A percentile compares a stretch with the other conserved stretches of the same genome.
Evolutionary conservation across 257 asterid genomes (phyloP).

Genomic region (Scutellaria galericulata): DNA sequence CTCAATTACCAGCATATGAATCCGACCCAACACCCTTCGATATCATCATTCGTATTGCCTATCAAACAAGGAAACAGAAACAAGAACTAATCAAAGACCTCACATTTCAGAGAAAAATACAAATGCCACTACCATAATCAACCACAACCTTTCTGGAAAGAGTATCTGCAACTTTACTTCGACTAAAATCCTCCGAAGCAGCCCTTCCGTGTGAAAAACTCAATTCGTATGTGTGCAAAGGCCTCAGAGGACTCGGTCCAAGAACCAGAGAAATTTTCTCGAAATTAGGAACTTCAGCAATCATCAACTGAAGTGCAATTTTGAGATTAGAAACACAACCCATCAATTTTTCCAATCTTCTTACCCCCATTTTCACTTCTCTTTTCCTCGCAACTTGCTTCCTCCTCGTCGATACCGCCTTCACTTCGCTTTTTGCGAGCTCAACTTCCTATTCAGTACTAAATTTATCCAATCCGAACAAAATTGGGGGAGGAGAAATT

Average conservation of each 20-base stretch:
- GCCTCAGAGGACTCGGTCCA: slow-evolving; percentile 92
- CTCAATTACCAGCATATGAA: slow-evolving; percentile 65
- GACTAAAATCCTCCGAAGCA: slow-evolving; percentile 51
- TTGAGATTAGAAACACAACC: slow-evolving; percentile 56
- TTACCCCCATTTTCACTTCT: slow-evolving; percentile 82
- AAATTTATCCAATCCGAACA: not conserved
- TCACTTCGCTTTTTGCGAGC: slow-evolving; percentile 57
- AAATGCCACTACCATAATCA: slow-evolving; percentile 25
- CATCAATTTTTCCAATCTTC: slow-evolving; percentile 80
- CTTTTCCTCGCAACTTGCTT: slow-evolving; percentile 73
- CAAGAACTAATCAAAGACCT: not conserved
- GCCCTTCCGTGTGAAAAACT: slow-evolving; percentile 51
- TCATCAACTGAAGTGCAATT: slow-evolving; percentile 67
- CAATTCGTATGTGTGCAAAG: slow-evolving; percentile 77
- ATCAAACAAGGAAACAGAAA: slow-evolving; percentile 18
- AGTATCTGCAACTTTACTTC: slow-evolving; percentile 64
- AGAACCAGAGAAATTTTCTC: slow-evolving; percentile 67
- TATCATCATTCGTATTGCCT: slow-evolving; percentile 86
- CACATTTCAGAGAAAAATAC: not conserved
- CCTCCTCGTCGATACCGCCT: slow-evolving; percentile 54
- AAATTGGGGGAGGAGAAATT: slow-evolving; percentile 2
- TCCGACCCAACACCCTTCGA: slow-evolving; percentile 89
- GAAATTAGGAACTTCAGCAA: slow-evolving; percentile 58
- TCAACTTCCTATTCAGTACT: slow-evolving; percentile 55
- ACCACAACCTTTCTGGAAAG: slow-evolving; percentile 76